These are phyloP conservation scores for Gyrodon lividus DNA, from an alignment of 768 basidiomycete species.

Conservation along the genomic window DNA sequence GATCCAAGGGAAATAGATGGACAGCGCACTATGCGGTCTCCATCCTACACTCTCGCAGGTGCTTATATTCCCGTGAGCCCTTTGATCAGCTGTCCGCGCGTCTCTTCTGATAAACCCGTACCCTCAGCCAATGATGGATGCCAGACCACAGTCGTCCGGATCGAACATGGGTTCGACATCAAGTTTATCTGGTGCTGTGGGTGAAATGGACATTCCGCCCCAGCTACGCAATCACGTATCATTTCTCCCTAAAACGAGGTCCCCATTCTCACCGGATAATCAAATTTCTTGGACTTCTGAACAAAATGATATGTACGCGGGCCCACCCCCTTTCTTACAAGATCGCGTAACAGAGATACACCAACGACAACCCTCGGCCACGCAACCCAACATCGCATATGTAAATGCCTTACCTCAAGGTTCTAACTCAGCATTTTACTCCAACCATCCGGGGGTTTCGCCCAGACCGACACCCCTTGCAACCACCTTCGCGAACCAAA, in stretches of 20 bases:
- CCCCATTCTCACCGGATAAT: slow-evolving; percentile 14
- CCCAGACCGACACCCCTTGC: slow-evolving; percentile 10
- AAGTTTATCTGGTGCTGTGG: slow-evolving; percentile 63
- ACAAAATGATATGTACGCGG: not conserved
- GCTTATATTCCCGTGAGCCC: slow-evolving; percentile 38
- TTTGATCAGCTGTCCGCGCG: slow-evolving; percentile 6
- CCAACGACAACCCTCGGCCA: slow-evolving; percentile 21
- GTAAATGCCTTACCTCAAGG: slow-evolving; percentile 15
- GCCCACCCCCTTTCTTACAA: slow-evolving; percentile 17
- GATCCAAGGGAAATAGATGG: slow-evolving; percentile 43
- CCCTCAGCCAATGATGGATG: slow-evolving; percentile 19
- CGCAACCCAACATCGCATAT: slow-evolving; percentile 21
- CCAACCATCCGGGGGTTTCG: slow-evolving; percentile 16
- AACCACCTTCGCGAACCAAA: slow-evolving; percentile 4
- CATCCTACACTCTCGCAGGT: slow-evolving; percentile 30
- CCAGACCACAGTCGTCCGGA: slow-evolving; percentile 34
- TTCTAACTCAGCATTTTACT: slow-evolving; percentile 19
- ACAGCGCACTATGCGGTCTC: slow-evolving; percentile 31
- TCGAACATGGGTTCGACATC: slow-evolving; percentile 46
- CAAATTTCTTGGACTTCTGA: slow-evolving; percentile 6
- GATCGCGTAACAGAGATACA: slow-evolving; percentile 23
- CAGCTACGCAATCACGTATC: slow-evolving; percentile 31
- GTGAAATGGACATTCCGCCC: slow-evolving; percentile 45
- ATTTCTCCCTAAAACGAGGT: slow-evolving; percentile 21
- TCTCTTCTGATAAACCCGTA: slow-evolving; percentile 19